Percentiles rank a stretch among this genome's conserved stretches.
These are phyloP conservation scores for Aspergillus kassunensis DNA, from an alignment of 495 filamentous ascomycete species.

Conservation along the genomic window DNA sequence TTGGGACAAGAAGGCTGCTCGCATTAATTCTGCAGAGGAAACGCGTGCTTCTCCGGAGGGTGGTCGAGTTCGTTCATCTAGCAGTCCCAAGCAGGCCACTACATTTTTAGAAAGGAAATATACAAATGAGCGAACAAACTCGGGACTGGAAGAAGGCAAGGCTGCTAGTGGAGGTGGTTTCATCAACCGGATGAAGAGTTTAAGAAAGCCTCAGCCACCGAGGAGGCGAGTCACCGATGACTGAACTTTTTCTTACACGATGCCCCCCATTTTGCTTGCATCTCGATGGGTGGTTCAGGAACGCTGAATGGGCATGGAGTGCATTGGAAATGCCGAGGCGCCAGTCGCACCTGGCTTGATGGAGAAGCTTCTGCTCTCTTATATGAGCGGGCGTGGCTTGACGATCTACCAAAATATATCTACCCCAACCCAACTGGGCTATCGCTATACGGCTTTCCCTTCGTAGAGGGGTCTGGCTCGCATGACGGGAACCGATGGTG, in stretches of 20 bases:
- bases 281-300: background rate
- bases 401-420: too few species aligned
- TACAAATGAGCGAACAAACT: slow-evolving; percentile 59
- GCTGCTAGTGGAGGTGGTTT: slow-evolving; percentile 59
- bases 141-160: slow-evolving; percentile 35
- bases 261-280: background rate
- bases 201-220: slow-evolving; percentile 57
- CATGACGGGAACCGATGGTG: background rate
- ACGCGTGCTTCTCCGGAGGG: slow-evolving; percentile 22
- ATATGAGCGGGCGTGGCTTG: too few species aligned
- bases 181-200: slow-evolving; percentile 80
- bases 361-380: background rate
- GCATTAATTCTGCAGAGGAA: slow-evolving; percentile 53
- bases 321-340: too few species aligned
- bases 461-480: background rate
- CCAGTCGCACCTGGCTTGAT: background rate
- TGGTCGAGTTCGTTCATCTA: slow-evolving; percentile 51
- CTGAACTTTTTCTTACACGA: slow-evolving; percentile 7
- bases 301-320: background rate
- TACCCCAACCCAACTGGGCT: too few species aligned
- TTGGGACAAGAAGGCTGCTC: slow-evolving; percentile 65
- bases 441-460: background rate
- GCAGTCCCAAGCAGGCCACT: slow-evolving; percentile 54
- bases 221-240: slow-evolving; percentile 40
- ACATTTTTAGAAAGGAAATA: slow-evolving; percentile 59